Conservation (phyloP, 805 yeast genomes). For the Cyberlindnera japonica region DNA sequence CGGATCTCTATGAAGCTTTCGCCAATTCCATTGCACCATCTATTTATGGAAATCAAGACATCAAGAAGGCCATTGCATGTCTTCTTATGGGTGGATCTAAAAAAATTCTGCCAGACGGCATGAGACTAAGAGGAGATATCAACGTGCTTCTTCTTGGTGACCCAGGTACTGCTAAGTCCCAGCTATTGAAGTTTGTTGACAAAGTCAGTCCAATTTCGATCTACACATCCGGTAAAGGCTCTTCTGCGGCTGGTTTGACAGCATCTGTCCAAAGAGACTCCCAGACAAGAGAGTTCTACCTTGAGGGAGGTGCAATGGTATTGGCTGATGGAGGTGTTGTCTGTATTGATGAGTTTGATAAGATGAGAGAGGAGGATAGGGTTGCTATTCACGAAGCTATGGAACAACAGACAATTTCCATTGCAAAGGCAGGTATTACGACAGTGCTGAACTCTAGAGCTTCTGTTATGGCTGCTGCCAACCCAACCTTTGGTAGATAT, state of each 20-base stretch:
- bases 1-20: conserved; percentile 82
- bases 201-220: conserved; percentile 92
- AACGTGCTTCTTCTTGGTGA: conserved; percentile 92
- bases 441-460: conserved; percentile 95
- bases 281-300: conserved; percentile 81
- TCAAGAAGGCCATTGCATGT: conserved; percentile 91
- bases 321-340: conserved; percentile 99
- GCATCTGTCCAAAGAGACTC: conserved; percentile 96
- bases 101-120: conserved; percentile 89
- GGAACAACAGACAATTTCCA: conserved; percentile 99
- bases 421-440: conserved; percentile 98
- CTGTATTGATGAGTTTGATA: conserved; percentile 98
- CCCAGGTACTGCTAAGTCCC: conserved; percentile 99
- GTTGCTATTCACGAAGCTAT: conserved; percentile 99
- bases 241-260: conserved; percentile 98
- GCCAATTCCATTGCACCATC: conserved; percentile 93
- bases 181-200: conserved; percentile 89
- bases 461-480: conserved; percentile 95
- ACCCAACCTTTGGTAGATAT: conserved; percentile 94
- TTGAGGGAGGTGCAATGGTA: conserved; percentile 99
- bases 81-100: conserved; percentile 92
- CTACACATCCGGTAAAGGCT: conserved; percentile 98
- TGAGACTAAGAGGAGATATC: conserved; percentile 95
- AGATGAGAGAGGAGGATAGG: conserved; percentile 98
- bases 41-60: conserved; percentile 89